Evolutionary conservation across 345 rosid species (phyloP).

Genomic region (Gossypium thurberi): DNA sequence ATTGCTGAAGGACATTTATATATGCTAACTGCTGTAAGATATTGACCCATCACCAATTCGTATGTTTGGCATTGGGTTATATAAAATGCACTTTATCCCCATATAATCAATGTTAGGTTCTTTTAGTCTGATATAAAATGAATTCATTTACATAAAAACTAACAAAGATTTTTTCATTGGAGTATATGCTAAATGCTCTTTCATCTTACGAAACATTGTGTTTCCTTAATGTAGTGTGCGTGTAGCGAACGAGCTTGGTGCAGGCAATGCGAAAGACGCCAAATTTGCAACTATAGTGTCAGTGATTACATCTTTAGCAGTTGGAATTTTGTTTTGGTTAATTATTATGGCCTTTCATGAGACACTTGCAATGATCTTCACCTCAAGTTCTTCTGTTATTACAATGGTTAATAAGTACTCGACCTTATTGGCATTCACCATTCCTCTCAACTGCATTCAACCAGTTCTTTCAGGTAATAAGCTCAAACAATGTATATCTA

Average conservation of each 20-base stretch:
- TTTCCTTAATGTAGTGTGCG: slow-evolving; percentile 33
- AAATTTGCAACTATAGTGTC: slow-evolving; percentile 49
- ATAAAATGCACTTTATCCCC: not conserved
- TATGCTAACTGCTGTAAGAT: not conserved
- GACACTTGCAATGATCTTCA: slow-evolving; percentile 43
- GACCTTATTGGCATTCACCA: slow-evolving; percentile 36
- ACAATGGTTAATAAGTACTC: slow-evolving; percentile 35
- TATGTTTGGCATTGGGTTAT: not conserved
- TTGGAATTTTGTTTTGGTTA: slow-evolving; percentile 34
- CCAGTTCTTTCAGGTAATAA: slow-evolving; percentile 52
- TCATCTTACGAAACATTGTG: not conserved
- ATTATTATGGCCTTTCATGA: slow-evolving; percentile 31
- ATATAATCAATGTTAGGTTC: not conserved
- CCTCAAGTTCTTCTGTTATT: slow-evolving; percentile 33
- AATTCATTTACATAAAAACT: not conserved
- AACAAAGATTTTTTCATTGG: not conserved
- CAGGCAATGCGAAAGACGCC: slow-evolving; percentile 43
- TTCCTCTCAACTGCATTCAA: slow-evolving; percentile 51
- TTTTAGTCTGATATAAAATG: not conserved
- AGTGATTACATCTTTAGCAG: slow-evolving; percentile 25
- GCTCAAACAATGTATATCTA: not conserved
- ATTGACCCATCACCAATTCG: not conserved
- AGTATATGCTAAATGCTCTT: not conserved
- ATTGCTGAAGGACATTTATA: not conserved
- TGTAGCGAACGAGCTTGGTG: slow-evolving; percentile 51